phyloP scores from a whole-genome alignment of 495 filamentous ascomycete genomes.

The Talaromyces thailandensis region DNA sequence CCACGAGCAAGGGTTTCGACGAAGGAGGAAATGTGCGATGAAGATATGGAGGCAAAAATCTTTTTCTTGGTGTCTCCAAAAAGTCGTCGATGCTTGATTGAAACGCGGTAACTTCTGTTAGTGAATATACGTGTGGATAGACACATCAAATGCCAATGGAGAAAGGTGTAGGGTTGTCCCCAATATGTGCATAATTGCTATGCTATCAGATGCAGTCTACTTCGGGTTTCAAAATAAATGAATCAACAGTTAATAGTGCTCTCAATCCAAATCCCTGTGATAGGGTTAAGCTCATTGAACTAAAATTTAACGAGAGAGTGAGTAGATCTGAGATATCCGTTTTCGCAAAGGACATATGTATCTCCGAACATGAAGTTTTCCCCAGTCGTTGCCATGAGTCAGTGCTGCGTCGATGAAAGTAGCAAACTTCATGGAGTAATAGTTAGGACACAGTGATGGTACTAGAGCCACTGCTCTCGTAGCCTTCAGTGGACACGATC shows the following conservation, averaged over 20 bases:
- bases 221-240: neutral
- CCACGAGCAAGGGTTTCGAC: neutral
- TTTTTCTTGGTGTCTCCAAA: slow-evolving; percentile 37
- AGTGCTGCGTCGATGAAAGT: neutral
- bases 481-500: slow-evolving; percentile 53
- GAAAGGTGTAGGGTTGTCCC: neutral
- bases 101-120: slow-evolving; percentile 6
- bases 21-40: slow-evolving; percentile 9
- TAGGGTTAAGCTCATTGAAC: neutral
- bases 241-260: neutral
- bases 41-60: slow-evolving; percentile 34
- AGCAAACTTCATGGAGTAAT: neutral
- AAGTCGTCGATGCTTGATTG: slow-evolving; percentile 36
- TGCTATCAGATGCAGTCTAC: neutral
- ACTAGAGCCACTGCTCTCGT: slow-evolving; percentile 43
- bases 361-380: neutral
- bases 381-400: neutral
- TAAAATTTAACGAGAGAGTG: neutral
- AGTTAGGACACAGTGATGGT: slow-evolving; percentile 33
- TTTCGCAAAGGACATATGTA: neutral
- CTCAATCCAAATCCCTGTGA: neutral
- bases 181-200: neutral
- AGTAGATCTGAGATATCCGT: neutral
- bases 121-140: neutral
- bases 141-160: neutral